Conservation (phyloP, 1,284 basidiomycete genomes). For the Rhodotorula sp. region DNA sequence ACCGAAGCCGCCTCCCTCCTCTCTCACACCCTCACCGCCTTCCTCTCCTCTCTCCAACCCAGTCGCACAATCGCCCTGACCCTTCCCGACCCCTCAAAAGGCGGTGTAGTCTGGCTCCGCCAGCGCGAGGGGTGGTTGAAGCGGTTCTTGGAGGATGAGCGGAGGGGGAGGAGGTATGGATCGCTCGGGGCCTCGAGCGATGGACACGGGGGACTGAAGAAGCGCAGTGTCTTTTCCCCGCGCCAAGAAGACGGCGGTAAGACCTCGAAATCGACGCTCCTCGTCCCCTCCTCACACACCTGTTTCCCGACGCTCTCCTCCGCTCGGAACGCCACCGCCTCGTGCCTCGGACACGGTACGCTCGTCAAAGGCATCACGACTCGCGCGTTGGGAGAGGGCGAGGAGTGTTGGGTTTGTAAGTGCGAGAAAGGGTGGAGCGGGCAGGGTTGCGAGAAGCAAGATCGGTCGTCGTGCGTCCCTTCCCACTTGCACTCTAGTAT, state of each 20-base stretch:
- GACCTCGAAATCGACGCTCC: neutral
- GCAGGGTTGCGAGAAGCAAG: constrained; percentile 40
- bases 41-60: neutral
- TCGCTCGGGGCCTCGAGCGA: neutral
- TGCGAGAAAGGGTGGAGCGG: constrained; percentile 34
- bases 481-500: neutral
- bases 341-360: constrained; percentile 26
- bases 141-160: constrained; percentile 15
- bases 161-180: neutral
- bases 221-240: constrained; percentile 12
- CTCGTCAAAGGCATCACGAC: constrained; percentile 27
- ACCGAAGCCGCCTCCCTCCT: constrained; percentile 9
- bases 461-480: constrained; percentile 27
- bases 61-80: neutral
- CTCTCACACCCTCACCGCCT: constrained; percentile 17
- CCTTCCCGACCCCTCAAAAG: neutral
- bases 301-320: constrained; percentile 27
- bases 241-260: neutral
- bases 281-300: constrained; percentile 28
- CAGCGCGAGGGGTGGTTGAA: constrained; percentile 21
- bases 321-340: constrained; percentile 27
- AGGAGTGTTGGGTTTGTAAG: constrained; percentile 38
- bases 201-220: neutral
- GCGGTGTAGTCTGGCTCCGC: constrained; percentile 13
- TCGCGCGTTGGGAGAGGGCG: neutral